Conservation (phyloP, 2,329 filamentous ascomycete species). For the Fusarium secorum region DNA sequence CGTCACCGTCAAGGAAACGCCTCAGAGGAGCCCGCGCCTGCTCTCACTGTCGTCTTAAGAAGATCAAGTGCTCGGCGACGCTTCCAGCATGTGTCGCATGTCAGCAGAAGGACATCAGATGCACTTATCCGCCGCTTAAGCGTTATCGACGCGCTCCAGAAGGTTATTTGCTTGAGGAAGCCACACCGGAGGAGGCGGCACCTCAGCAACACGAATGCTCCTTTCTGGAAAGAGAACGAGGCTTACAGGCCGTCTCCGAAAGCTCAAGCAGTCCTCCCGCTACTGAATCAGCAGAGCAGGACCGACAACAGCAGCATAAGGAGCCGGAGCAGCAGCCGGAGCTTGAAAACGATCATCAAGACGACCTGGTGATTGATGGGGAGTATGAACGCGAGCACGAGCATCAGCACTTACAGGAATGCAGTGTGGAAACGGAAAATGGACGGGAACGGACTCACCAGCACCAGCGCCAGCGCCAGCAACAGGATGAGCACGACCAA, state of each 20-base stretch:
- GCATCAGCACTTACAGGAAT: background rate
- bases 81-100: background rate
- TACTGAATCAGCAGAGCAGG: background rate
- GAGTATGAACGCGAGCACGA: background rate
- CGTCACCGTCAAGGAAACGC: background rate
- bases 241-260: background rate
- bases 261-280: background rate
- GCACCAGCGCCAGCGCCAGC: background rate
- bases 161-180: background rate
- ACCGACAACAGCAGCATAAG: background rate
- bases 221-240: background rate
- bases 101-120: background rate
- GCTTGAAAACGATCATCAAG: background rate
- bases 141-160: background rate
- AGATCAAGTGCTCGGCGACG: background rate
- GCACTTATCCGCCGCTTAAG: background rate
- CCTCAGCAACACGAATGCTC: background rate
- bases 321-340: background rate
- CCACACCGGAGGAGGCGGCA: background rate
- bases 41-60: background rate
- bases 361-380: background rate
- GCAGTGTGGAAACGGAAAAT: background rate
- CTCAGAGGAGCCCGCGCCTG: background rate
- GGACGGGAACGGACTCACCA: background rate
- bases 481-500: background rate